Percentiles rank a stretch among this genome's conserved stretches.
Conservation (phyloP, 345 rosid genomes). For the Sonneratia alba region DNA sequence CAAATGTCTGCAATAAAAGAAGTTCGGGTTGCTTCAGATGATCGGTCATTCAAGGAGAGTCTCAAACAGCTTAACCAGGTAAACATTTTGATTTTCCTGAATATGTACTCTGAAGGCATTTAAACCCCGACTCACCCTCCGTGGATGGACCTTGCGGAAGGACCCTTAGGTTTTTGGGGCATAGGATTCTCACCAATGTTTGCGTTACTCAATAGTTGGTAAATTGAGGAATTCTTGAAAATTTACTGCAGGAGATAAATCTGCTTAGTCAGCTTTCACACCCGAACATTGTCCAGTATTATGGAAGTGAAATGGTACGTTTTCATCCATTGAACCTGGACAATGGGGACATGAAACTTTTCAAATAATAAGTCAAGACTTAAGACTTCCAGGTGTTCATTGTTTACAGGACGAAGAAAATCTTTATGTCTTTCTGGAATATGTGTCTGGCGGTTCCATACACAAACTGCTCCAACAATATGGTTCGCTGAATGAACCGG, state of each 20-base stretch:
- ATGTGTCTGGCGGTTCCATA: slow-evolving; percentile 11
- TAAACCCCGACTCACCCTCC: neutral
- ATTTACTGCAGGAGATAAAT: slow-evolving; percentile 11
- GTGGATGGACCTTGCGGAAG: too few relatives aligned
- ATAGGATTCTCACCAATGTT: too few relatives aligned
- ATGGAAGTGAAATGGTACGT: slow-evolving; percentile 13
- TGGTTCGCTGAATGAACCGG: slow-evolving; percentile 9
- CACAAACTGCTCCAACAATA: slow-evolving; percentile 9
- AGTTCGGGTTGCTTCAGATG: slow-evolving; percentile 3
- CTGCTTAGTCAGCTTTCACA: slow-evolving; percentile 16
- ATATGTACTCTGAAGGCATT: neutral
- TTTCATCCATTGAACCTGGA: neutral
- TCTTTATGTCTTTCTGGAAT: slow-evolving; percentile 12
- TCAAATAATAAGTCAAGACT: neutral
- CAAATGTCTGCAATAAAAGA: slow-evolving; percentile 10
- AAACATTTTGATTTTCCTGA: neutral
- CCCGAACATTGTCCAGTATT: slow-evolving; percentile 15
- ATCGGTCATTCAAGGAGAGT: slow-evolving; percentile 10
- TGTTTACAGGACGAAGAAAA: slow-evolving; percentile 10
- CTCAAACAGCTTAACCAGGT: slow-evolving; percentile 12
- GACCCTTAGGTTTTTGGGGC: too few relatives aligned
- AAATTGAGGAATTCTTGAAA: neutral
- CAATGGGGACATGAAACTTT: neutral
- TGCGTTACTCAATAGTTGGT: too few relatives aligned
- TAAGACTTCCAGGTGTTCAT: neutral